Conservation (phyloP, 495 filamentous ascomycete genomes). For the Hypoxylon perforatum region DNA sequence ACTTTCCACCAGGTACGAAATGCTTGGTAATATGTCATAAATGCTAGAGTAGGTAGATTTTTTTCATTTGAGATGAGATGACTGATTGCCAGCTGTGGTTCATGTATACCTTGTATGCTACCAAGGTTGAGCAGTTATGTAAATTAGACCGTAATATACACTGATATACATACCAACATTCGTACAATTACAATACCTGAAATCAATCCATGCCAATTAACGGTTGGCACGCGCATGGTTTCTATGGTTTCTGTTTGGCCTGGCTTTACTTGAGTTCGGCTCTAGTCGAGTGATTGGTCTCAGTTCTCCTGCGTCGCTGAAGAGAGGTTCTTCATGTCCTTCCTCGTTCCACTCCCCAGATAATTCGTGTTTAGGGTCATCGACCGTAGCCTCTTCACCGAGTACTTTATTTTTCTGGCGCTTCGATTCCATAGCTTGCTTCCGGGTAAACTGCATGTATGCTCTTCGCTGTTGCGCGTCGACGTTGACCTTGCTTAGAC, state of each 20-base stretch:
- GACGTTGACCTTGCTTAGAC: constrained; percentile 59
- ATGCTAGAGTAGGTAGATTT: not conserved
- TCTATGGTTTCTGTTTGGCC: not conserved
- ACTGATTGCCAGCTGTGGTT: not conserved
- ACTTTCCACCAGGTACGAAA: no score
- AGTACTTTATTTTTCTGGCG: constrained; percentile 30
- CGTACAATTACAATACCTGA: not conserved
- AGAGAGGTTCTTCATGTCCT: constrained; percentile 48
- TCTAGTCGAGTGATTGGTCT: constrained; percentile 11
- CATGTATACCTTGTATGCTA: not conserved
- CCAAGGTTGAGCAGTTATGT: not conserved
- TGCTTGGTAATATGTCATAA: not conserved
- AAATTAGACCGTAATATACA: constrained; percentile 19
- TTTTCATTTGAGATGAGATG: not conserved
- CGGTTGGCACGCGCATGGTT: not conserved
- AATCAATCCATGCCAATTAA: not conserved
- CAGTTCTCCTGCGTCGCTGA: constrained; percentile 23
- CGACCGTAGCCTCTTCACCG: constrained; percentile 10
- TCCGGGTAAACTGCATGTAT: constrained; percentile 34
- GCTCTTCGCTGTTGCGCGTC: constrained; percentile 21
- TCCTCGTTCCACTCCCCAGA: constrained; percentile 43
- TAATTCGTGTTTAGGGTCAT: constrained; percentile 36
- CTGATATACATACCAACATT: constrained; percentile 13
- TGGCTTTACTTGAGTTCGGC: not conserved
- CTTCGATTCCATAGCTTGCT: constrained; percentile 22